A percentile compares a stretch with the other conserved stretches of the same genome.
Conservation (phyloP, 345 rosid genomes). For the Triadica sebifera region DNA sequence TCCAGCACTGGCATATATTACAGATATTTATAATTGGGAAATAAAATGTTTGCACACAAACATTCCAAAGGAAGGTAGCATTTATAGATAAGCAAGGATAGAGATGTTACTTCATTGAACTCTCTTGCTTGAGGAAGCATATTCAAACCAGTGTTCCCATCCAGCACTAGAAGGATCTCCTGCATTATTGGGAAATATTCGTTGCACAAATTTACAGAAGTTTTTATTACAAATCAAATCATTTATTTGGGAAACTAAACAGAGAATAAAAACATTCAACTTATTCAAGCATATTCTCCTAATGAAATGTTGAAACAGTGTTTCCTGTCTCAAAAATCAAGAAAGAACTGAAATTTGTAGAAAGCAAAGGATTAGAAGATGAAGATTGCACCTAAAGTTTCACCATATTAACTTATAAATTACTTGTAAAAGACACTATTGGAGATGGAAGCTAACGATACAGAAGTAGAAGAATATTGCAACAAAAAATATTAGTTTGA, state of each 20-base stretch:
- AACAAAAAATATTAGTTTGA: neutral
- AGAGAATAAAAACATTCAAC: neutral
- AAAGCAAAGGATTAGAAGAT: neutral
- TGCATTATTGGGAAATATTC: constrained; percentile 28
- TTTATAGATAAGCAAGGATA: constrained; percentile 10
- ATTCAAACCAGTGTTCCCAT: constrained; percentile 95
- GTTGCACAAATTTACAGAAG: constrained; percentile 1
- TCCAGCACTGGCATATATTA: neutral
- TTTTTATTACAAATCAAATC: neutral
- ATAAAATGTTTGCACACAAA: neutral
- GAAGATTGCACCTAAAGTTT: constrained; percentile 4
- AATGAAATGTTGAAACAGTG: neutral
- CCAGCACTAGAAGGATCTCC: constrained; percentile 93
- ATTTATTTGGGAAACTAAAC: neutral
- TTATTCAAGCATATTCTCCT: neutral
- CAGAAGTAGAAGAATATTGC: neutral
- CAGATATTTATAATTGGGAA: neutral
- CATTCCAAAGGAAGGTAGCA: neutral
- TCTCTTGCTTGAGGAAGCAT: constrained; percentile 99
- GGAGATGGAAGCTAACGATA: neutral
- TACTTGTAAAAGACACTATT: neutral
- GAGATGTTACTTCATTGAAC: constrained; percentile 76
- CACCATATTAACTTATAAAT: neutral
- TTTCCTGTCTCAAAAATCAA: neutral
- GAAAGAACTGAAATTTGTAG: neutral